phyloP scores from a whole-genome alignment of 1,139 yeast species.

The Candida frijolesensis region DNA sequence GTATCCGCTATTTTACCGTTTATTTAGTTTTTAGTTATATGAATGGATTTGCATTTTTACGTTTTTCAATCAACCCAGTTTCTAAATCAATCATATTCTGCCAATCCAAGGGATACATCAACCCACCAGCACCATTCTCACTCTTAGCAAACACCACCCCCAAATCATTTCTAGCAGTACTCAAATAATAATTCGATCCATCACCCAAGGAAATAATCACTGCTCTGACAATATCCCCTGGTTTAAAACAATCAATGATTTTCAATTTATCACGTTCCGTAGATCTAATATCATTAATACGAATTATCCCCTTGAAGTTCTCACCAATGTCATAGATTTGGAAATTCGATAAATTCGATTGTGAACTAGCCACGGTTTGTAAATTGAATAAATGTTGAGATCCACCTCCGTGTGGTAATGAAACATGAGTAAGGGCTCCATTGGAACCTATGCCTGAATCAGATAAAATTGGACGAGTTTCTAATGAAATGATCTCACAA shows the following conservation, averaged over 20 bases:
- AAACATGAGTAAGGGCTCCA: conserved; percentile 49
- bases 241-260: conserved; percentile 75
- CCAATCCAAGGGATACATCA: conserved; percentile 95
- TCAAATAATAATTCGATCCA: conserved; percentile 84
- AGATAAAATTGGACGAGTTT: conserved; percentile 56
- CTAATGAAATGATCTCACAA: conserved; percentile 83
- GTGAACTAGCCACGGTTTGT: conserved; percentile 49
- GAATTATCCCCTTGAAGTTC: conserved; percentile 84
- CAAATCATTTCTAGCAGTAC: conserved; percentile 87
- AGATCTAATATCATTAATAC: conserved; percentile 86
- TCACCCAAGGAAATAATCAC: conserved; percentile 85
- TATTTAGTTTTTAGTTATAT: conserved; percentile 5
- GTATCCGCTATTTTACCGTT: conserved; percentile 1
- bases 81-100: conserved; percentile 83
- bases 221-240: conserved; percentile 93
- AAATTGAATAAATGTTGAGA: conserved; percentile 45
- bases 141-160: conserved; percentile 91
- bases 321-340: conserved; percentile 77
- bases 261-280: conserved; percentile 89
- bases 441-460: conserved; percentile 72
- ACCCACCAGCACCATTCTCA: conserved; percentile 68
- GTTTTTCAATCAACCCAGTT: conserved; percentile 72
- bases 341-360: conserved; percentile 35
- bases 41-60: conserved; percentile 94
- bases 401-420: conserved; percentile 55